Conservation (phyloP, 2,329 filamentous ascomycete species). For the Colletotrichum ledebouriae region DNA sequence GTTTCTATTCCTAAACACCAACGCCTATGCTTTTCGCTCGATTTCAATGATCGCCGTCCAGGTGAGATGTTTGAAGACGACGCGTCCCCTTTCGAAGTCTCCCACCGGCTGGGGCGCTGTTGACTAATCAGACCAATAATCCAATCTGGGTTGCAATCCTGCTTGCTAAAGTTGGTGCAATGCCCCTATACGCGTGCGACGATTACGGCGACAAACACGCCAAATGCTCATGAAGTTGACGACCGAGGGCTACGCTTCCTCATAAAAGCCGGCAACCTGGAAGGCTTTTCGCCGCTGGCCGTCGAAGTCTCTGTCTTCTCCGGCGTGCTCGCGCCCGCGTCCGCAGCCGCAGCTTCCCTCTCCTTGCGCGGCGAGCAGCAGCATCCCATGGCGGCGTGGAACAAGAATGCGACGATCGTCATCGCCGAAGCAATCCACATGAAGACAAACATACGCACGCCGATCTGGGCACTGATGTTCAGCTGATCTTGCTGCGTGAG, state of each 20-base stretch:
- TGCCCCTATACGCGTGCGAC: too few species aligned
- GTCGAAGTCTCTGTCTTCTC: conserved; percentile 38
- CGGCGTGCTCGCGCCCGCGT: conserved; percentile 11
- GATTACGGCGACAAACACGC: background rate
- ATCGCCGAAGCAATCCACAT: conserved; percentile 87
- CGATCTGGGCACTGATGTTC: conserved; percentile 80
- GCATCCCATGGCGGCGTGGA: conserved; percentile 84
- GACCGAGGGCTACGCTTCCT: conserved; percentile 40
- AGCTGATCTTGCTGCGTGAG: conserved; percentile 78
- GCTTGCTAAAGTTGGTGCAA: too few species aligned
- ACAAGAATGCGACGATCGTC: conserved; percentile 76
- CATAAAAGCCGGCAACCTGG: conserved; percentile 40
- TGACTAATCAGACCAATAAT: background rate
- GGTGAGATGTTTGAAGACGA: background rate
- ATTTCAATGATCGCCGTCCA: conserved; percentile 16
- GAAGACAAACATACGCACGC: conserved; percentile 82
- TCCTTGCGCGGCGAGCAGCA: conserved; percentile 65
- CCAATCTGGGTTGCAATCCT: too few species aligned
- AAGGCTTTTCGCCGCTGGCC: conserved; percentile 32
- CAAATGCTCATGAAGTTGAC: conserved; percentile 25
- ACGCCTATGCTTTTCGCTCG: conserved; percentile 35
- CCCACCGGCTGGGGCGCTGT: background rate
- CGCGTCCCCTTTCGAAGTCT: background rate
- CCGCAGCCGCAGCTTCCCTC: conserved; percentile 17
- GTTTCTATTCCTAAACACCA: conserved; percentile 26